A percentile compares a stretch with the other conserved stretches of the same genome.
phyloP scores from a whole-genome alignment of 1,284 basidiomycete species.

The Fomitopsis betulina region DNA sequence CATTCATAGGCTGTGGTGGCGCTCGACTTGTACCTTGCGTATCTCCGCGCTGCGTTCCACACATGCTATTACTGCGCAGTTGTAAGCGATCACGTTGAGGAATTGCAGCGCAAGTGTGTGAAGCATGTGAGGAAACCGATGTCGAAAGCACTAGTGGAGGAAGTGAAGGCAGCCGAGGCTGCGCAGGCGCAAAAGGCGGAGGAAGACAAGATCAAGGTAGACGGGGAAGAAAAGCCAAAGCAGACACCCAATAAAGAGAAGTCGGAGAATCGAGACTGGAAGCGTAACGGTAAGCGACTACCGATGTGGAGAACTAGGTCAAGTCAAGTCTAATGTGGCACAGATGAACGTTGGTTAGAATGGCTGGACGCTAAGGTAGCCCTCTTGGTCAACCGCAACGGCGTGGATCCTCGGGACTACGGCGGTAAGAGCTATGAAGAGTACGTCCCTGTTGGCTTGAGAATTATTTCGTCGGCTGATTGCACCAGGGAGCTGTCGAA shows the following conservation, averaged over 20 bases:
- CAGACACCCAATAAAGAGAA: slow-evolving; percentile 35
- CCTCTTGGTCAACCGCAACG: slow-evolving; percentile 68
- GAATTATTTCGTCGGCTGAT: slow-evolving; percentile 7
- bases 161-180: slow-evolving; percentile 44
- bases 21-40: slow-evolving; percentile 82
- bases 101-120: slow-evolving; percentile 90
- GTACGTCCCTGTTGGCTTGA: slow-evolving; percentile 43
- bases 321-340: slow-evolving; percentile 9
- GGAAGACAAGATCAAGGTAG: slow-evolving; percentile 36
- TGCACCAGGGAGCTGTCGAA: slow-evolving; percentile 70
- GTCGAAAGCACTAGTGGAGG: slow-evolving; percentile 53
- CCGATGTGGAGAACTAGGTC: too few relatives aligned
- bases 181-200: slow-evolving; percentile 31
- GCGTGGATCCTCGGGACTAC: slow-evolving; percentile 80
- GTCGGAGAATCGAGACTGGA: slow-evolving; percentile 54
- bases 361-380: slow-evolving; percentile 83
- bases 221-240: slow-evolving; percentile 27
- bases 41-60: slow-evolving; percentile 81
- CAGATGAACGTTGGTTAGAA: slow-evolving; percentile 85
- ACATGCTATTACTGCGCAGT: slow-evolving; percentile 96
- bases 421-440: slow-evolving; percentile 87
- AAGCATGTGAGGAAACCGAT: slow-evolving; percentile 80
- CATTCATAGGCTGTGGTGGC: slow-evolving; percentile 56
- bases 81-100: slow-evolving; percentile 87
- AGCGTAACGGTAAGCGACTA: slow-evolving; percentile 54